Evolutionary conservation across 208 protist species (phyloP).

Genomic region (Leishmania lainsoni): DNA sequence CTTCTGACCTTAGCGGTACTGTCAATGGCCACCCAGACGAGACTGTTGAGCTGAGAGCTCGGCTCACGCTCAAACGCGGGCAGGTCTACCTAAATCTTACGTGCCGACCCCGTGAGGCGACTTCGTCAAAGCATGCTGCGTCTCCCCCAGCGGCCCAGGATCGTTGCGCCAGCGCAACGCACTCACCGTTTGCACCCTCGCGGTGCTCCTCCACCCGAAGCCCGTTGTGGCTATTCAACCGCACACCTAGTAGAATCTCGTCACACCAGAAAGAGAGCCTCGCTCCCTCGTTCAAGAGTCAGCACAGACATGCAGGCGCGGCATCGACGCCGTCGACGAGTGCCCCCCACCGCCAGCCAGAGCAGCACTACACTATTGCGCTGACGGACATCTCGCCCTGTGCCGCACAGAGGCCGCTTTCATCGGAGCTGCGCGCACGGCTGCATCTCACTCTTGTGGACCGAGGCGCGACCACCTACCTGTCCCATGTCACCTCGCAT

Average conservation of each 20-base stretch:
- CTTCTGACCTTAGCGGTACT: background rate
- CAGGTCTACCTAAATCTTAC: constrained; percentile 15
- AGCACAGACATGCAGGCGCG: background rate
- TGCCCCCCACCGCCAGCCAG: background rate
- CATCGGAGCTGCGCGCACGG: constrained; percentile 26
- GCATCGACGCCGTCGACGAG: background rate
- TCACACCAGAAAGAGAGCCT: background rate
- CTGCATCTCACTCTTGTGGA: constrained; percentile 34
- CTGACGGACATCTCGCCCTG: constrained; percentile 24
- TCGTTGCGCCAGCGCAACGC: background rate
- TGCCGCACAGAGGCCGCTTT: constrained; percentile 32
- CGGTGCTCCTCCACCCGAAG: background rate
- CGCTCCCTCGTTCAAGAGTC: background rate
- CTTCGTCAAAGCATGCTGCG: background rate
- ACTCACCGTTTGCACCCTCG: background rate
- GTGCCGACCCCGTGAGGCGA: background rate
- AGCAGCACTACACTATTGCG: constrained; percentile 13
- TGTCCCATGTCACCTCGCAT: constrained; percentile 29
- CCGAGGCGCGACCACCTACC: constrained; percentile 31
- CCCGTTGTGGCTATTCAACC: background rate
- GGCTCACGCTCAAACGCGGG: background rate
- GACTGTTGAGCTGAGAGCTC: constrained; percentile 3
- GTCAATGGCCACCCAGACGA: no score
- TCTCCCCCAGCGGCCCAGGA: background rate
- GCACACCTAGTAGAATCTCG: no score